Evolutionary conservation across 2,329 filamentous ascomycete species (phyloP).

Genomic region (Trichophyton simii): DNA sequence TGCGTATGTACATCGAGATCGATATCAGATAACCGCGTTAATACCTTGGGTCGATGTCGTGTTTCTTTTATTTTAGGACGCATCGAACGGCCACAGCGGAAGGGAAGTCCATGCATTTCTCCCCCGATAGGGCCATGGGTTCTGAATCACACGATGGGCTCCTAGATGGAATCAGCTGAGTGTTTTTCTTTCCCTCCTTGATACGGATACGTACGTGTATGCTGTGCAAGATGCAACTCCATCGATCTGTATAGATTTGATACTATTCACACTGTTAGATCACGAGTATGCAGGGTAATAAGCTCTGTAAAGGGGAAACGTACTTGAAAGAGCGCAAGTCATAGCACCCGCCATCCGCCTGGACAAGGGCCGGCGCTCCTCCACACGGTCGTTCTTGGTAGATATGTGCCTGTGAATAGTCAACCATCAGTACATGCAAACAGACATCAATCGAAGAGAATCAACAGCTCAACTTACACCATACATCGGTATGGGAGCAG

Average conservation of each 20-base stretch:
- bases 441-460: neutral
- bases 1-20: too few relatives aligned
- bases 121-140: neutral
- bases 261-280: neutral
- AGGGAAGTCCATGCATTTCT: neutral
- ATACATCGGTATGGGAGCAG: neutral
- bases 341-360: neutral
- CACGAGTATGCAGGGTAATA: neutral
- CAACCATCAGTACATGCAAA: neutral
- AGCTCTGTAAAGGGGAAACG: neutral
- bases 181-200: neutral
- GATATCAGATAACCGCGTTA: neutral
- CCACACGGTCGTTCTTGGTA: neutral
- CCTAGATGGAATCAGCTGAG: neutral
- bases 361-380: neutral
- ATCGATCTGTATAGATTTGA: neutral
- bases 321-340: neutral
- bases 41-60: neutral
- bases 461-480: neutral
- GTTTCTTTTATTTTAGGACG: neutral
- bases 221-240: neutral
- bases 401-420: neutral
- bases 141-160: neutral
- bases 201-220: neutral
- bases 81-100: neutral